Evolutionary conservation across 2,329 filamentous ascomycete species (phyloP), one percentile per base, ranked within the genome.

Genomic region (Fusarium sp.): DNA sequence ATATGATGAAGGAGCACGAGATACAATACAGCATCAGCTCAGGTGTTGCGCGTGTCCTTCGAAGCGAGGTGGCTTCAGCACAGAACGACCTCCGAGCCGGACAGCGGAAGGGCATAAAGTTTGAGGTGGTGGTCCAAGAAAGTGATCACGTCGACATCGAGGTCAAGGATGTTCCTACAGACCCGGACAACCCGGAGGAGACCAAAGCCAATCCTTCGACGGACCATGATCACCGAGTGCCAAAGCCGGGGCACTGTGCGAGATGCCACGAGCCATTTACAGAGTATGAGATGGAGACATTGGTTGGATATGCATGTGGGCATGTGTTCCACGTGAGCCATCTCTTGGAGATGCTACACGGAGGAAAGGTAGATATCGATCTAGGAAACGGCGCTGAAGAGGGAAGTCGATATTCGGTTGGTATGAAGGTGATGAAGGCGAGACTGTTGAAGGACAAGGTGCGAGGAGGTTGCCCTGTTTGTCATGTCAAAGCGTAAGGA

Each of bases 1-100:
- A 95, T 66, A 95, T 99, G 86, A 93, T 99, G 80, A 93, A 96
- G 77, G 96, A 99, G 82, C 95, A 98, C 80, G 96, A 98, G 80
- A 93, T 99, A 52, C 96, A 98, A 83, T 91, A 94, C 80, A 96
- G 93, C 77, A 98, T 99, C 80, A 96, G 93, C 73, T 92, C 93
- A 50, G 96, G 96, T 1, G 96, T 97, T 5, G 95, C 96, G 1
- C 90, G 91, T 64, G 95, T 98, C 0, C 86, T 98, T 47, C 88
- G 93, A 60, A 94, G 95, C 66, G 96, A 99, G 83, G 96, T 99
- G 1, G 92, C 93, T 1, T 88, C 89, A 6, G 94, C 93, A 1
- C 97, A 98, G 89, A 92, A 92, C 60, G 91, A 91, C 5, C 86
- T 98, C 22, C 90, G 96, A 1, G 90, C 87, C 16, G 95, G 96